Evolutionary conservation across 768 basidiomycete genomes (phyloP), one percentile per base, ranked within the genome.

Genomic region (Trametes cingulata): DNA sequence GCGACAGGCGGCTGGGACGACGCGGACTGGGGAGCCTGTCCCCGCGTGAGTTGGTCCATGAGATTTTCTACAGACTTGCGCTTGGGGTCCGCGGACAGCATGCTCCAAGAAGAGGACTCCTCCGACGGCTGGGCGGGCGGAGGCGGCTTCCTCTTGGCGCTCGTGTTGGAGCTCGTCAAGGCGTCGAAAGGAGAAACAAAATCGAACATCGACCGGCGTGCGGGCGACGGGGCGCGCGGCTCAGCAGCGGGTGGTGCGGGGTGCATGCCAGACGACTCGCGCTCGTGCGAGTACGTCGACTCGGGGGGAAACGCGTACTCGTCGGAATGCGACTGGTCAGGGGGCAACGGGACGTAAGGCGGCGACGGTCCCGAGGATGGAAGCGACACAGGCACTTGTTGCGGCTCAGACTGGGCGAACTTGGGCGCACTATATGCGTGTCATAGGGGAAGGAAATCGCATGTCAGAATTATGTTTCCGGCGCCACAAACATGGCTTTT

Each of bases 121-220:
- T 78, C 80, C 47, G 77, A 72, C 61, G 52, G 67, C 75, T 46
- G 67, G 45, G 65, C 54, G 61, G 76, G 62, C 12, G 85, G 88
- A 2, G 83, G 82, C 19, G 88, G 85, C 70, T 90, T 91, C 71
- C 91, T 90, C 77, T 88, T 89, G 55, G 81, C 71, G 41, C 71
- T 69, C 10, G 81, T 69, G n/a, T 80, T 74, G 8, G 84, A 64
- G n/a, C 41, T 58, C 15, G 74, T 80, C 46, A 93, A 80, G 24
- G 89, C 91, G 65, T 94, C 91, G 66, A 93, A 93, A 2, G 92
- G 87, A 49, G 90, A 91, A 50, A 88, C 80, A 61, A 90, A 93
- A 39, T 93, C 90, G 66, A 94, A 94, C 82, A 92, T 85, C 49
- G 90, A 88, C 72, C 88, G 87, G 67, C 85, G 87, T 22, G 87